Evolutionary conservation across 2,329 filamentous ascomycete species (phyloP).

Genomic region (Simplicillium sp.): DNA sequence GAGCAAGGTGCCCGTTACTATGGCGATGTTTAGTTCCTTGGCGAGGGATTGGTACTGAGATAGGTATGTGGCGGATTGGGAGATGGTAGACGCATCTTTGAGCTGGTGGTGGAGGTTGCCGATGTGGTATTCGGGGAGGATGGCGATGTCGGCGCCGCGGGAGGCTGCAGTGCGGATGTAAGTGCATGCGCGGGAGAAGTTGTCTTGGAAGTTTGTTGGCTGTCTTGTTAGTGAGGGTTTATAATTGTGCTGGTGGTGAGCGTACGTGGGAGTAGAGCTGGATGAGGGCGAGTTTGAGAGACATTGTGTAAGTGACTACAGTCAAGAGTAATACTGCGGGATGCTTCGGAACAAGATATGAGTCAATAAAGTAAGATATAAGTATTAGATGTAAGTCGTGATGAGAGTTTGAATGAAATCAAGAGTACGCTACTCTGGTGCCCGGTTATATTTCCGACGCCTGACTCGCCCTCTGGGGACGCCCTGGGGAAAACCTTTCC

Average conservation of each 20-base stretch:
- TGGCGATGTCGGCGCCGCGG: conserved; percentile 30
- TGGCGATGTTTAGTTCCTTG: conserved; percentile 54
- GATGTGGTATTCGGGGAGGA: conserved; percentile 66
- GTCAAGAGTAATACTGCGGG: too few relatives aligned
- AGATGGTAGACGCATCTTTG: conserved; percentile 42
- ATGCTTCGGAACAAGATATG: too few relatives aligned
- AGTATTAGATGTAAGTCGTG: too few relatives aligned
- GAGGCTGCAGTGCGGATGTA: conserved; percentile 29
- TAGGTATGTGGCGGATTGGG: conserved; percentile 46
- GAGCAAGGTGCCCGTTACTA: conserved; percentile 72
- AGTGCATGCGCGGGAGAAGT: conserved; percentile 28
- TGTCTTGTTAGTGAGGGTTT: neutral
- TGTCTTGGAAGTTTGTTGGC: conserved; percentile 27
- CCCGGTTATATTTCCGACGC: too few relatives aligned
- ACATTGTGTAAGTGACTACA: conserved; percentile 9
- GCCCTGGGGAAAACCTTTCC: too few relatives aligned
- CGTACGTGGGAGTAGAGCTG: conserved; percentile 31
- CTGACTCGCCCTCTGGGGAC: too few relatives aligned
- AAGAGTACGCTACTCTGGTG: too few relatives aligned
- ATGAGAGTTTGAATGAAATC: too few relatives aligned
- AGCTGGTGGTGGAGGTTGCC: conserved; percentile 55
- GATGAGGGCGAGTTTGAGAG: conserved; percentile 25
- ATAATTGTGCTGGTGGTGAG: neutral
- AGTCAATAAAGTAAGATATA: too few relatives aligned
- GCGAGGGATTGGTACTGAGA: conserved; percentile 54